Evolutionary conservation across 352 stramenopile species (phyloP), one percentile per base, ranked within the genome.

Genomic region (Globisporangium spiculum): DNA sequence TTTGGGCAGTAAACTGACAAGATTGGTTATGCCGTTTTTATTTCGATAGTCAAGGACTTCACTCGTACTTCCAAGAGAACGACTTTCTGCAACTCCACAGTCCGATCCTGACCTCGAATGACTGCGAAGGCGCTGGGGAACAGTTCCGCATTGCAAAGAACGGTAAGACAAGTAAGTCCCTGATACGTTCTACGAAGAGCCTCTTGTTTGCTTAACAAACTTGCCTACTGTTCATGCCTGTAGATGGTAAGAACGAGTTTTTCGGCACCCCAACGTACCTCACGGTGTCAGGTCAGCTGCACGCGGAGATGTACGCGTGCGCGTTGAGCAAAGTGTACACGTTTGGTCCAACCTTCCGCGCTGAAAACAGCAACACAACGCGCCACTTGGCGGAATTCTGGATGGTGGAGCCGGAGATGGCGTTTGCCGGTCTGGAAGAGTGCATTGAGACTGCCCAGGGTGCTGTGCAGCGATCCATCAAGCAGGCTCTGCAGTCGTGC

Each of bases 261-360:
- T 99, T 99, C 74, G 93, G 90, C 12, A 94, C 93, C 38, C 89
- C 91, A 9, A 93, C 96, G 1, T 96, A 92, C 68, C 79, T 97
- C 57, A 97, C 90, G 1, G 92, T 98, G 1, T 97, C 89, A 8
- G 92, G 91, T 9, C 96, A 99, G 77, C 80, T 99, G 8, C 96
- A 97, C 54, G 96, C 80, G 20, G 98, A 99, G 78, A 98, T 98
- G 61, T 98, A 99, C 70, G 97, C 97, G 12, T 99, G 87, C 70
- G 97, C 97, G 8, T 74, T 99, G 61, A 96, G 96, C 70, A 98
- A 99, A 75, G 92, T 99, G 53, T 99, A 99, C 81, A 99, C 97
- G 1, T 99, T 99, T 76, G 98, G 97, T 1, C 98, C 98, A 34
- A 99, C 98, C 1, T 99, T 99, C 75, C 91, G 97, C 34, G 98